These are phyloP conservation scores for Knoxia roxburghii DNA, from an alignment of 257 asterid species.

Conservation along the genomic window DNA sequence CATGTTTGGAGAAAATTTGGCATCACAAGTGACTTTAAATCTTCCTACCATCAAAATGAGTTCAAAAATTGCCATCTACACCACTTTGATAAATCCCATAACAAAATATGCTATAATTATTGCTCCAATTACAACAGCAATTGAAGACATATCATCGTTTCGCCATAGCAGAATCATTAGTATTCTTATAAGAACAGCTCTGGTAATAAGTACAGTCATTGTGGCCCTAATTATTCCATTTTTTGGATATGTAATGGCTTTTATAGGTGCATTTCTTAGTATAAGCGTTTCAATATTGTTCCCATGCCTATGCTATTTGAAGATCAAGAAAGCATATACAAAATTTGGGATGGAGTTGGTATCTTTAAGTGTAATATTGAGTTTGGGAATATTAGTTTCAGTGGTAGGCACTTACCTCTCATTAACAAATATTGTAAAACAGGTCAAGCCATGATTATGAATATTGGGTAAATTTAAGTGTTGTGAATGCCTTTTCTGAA, in stretches of 20 bases:
- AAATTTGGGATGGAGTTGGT: slow-evolving; percentile 24
- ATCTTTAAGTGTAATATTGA: slow-evolving; percentile 20
- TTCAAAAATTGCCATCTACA: slow-evolving; percentile 46
- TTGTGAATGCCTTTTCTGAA: too few relatives aligned
- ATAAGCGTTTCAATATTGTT: slow-evolving; percentile 33
- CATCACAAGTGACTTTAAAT: slow-evolving; percentile 43
- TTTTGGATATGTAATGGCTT: slow-evolving; percentile 46
- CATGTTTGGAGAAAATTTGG: slow-evolving; percentile 42
- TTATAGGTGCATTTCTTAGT: slow-evolving; percentile 39
- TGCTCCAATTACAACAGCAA: slow-evolving; percentile 21
- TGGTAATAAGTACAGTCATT: slow-evolving; percentile 15
- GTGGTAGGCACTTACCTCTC: slow-evolving; percentile 36
- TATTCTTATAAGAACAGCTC: slow-evolving; percentile 14
- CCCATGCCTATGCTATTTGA: slow-evolving; percentile 49
- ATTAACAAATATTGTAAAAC: slow-evolving; percentile 23
- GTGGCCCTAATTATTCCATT: slow-evolving; percentile 21
- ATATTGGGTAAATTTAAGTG: too few relatives aligned
- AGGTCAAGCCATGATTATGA: background rate
- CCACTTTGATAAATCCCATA: slow-evolving; percentile 37
- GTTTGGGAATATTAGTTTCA: slow-evolving; percentile 29
- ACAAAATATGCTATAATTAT: slow-evolving; percentile 36
- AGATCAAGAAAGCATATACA: slow-evolving; percentile 25
- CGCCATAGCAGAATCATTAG: slow-evolving; percentile 2
- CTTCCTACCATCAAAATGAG: slow-evolving; percentile 30
- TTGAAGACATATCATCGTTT: slow-evolving; percentile 7